Percentiles rank a stretch among this genome's conserved stretches.
Conservation (phyloP, 306 rosid genomes). For the Quercus berberidifolia region DNA sequence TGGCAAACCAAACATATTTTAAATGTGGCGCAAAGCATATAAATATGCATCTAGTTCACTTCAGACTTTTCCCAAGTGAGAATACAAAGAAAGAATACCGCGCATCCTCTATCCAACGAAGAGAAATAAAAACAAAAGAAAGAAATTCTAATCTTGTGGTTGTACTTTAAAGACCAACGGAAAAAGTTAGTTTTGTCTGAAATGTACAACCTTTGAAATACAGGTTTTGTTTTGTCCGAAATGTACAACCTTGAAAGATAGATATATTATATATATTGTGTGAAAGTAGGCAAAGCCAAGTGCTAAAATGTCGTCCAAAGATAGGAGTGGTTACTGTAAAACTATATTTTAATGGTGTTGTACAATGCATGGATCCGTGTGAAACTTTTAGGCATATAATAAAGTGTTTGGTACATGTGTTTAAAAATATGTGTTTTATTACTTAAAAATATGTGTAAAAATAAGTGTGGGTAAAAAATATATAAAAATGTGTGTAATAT, state of each 20-base stretch:
- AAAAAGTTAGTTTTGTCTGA: neutral
- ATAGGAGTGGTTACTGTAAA: neutral
- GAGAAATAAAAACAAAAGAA: neutral
- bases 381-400: neutral
- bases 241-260: neutral
- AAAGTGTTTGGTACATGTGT: too few species aligned
- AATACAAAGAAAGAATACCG: neutral
- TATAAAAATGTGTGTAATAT: accelerated
- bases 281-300: too few species aligned
- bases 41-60: too few species aligned
- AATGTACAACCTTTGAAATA: neutral
- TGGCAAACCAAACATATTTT: too few species aligned
- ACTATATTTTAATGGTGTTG: neutral
- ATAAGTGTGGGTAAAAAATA: too few species aligned
- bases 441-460: too few species aligned
- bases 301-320: neutral
- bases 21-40: too few species aligned
- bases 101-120: too few species aligned
- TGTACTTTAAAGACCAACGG: slow-evolving; percentile 11
- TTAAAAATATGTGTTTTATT: too few species aligned
- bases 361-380: slow-evolving; percentile 4
- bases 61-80: too few species aligned
- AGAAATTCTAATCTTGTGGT: neutral
- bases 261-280: neutral
- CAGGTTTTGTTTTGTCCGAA: neutral